phyloP scores from a whole-genome alignment of 2,329 filamentous ascomycete genomes.

The Metarhizium humberi region DNA sequence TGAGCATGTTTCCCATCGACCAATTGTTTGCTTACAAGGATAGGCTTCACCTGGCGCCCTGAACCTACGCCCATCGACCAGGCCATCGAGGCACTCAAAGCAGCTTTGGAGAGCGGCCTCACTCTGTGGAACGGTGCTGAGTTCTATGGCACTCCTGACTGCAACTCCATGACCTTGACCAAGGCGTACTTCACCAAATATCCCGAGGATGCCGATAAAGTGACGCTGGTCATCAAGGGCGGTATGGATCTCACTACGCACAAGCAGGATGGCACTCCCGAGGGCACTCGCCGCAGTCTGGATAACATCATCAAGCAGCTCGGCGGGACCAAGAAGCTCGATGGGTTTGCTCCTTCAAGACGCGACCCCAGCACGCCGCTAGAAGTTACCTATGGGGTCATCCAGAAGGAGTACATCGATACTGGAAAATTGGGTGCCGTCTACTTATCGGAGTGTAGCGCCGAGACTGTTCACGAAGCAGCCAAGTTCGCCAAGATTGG shows the following conservation, averaged over 20 bases:
- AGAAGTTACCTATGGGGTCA: constrained; percentile 30
- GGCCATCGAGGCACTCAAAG: constrained; percentile 44
- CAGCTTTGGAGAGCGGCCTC: constrained; percentile 34
- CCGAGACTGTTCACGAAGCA: constrained; percentile 38
- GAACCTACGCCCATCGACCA: constrained; percentile 32
- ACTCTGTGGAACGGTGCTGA: constrained; percentile 55
- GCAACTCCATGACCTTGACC: constrained; percentile 50
- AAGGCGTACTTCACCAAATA: constrained; percentile 54
- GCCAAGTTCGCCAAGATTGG: constrained; percentile 33
- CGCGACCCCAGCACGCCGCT: constrained; percentile 41
- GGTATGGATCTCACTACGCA: constrained; percentile 24
- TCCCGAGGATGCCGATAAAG: constrained; percentile 52
- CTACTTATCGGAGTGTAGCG: constrained; percentile 41
- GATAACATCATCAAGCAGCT: constrained; percentile 44
- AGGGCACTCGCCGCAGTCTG: constrained; percentile 45
- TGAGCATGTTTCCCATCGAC: neutral
- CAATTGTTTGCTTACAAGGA: neutral
- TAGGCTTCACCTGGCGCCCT: constrained; percentile 35
- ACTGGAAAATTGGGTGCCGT: constrained; percentile 42
- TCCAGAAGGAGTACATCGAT: constrained; percentile 40
- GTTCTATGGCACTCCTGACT: constrained; percentile 51
- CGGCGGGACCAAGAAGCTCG: constrained; percentile 48
- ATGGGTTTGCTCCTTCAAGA: constrained; percentile 51
- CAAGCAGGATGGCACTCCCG: constrained; percentile 40
- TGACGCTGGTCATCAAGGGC: constrained; percentile 56